Base-by-base conservation (phyloP, 1,284 basidiomycete species). In the Naganishia sp. region DNA sequence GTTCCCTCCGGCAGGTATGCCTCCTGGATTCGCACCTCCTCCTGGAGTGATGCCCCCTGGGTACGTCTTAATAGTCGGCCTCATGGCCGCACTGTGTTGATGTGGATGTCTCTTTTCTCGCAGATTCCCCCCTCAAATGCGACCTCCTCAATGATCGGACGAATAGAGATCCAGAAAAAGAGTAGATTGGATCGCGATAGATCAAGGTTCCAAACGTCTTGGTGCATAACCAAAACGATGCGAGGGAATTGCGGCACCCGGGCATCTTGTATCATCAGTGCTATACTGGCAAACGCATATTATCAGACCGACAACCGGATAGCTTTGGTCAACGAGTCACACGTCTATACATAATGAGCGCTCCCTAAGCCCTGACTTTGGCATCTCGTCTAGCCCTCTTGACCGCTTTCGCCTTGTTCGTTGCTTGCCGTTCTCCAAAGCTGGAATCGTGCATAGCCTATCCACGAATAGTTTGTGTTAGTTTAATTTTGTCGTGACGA, bases 391-490 rank as follows among this genome's bases (percentile, higher is more conserved):
- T 70, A 45, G 73, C 73, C 36, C 79, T 70, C 72, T 80, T 80
- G 69, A 79, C 73, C 2, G 74, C 74, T 65, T 80, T 80, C 43
- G 77, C 79, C 70, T 80, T 78, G 69, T 80, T 78, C 39, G 75
- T 74, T 5, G 78, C 78, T 79, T 95, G 91, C 66, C 92, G 84
- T 78, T 90, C 87, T 28, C 94, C 95, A 79, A 97, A 97, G 67
- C 89, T 86, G 18, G 90, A 90, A 73, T 94, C 92, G 74, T 95
- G 90, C 72, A 99, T 83, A 79, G 92, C 90, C 92, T 94, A 77
- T 39, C 18, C 13, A 11, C 3, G 18, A 42, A 25, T 6, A 13
- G 39, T 28, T 54, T 25, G 42, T n/a, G 45, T 53, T 31, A 44
- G 33, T 15, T 28, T 31, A 39, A 2, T 25, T 13, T 11, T 16